Evolutionary conservation across 192 early-diverging fungal genomes (phyloP), one percentile per base, ranked within the genome.

Genomic region (Pecoramyces ruminantium): DNA sequence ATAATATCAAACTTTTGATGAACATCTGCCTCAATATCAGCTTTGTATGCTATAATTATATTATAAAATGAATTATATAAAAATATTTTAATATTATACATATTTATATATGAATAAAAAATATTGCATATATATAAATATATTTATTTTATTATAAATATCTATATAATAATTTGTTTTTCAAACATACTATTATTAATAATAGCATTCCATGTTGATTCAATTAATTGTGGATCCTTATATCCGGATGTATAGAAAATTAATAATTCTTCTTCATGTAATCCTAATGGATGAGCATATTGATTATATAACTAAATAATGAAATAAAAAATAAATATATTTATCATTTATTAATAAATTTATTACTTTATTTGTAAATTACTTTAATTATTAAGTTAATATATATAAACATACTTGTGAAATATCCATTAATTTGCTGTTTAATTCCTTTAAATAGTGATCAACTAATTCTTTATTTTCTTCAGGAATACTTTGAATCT

Each of bases 401-500:
- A n/a, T n/a, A n/a, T n/a, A n/a, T n/a, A 80, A 80, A 79, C 82
- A 29, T 84, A 78, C 67, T 78, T 38, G 27, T 38, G 39, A 34
- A 29, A 29, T 58, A 51, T 51, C 42, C 42, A 51, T 51, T 51
- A 51, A 51, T 51, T 51, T 51, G 13, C 42, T 51, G 21, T 51
- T 51, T 51, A 51, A 51, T 51, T 51, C 42, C 18, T 79, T 29
- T 12, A 38, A 51, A 78, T 30, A 79, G 18, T 29, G 27, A 13
- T 85, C 84, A n/a, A 80, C 78, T 13, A 83, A 78, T 29, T 85
- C 40, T 15, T 85, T 29, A 25, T 78, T 79, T n/a, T 80, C 34
- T 79, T 82, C 34, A 14, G 83, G 77, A 51, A 85, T 34, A 38
- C 85, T 84, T 78, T 85, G 80, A 29, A 84, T n/a, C 29, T 85